Base-by-base conservation (phyloP, 306 rosid genomes). In the Castanea crenata region DNA sequence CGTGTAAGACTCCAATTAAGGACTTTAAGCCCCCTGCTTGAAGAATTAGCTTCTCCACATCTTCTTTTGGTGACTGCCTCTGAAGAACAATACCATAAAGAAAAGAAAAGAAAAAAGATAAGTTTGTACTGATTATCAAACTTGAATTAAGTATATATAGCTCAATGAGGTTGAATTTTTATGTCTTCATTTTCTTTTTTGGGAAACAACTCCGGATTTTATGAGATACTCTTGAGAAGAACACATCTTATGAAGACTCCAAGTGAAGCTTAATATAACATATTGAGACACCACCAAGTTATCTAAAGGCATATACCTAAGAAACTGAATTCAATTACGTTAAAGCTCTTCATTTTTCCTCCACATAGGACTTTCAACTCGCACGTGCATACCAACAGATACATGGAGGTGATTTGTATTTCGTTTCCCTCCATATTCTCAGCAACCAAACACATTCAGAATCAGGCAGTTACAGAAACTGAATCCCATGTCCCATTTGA, bases 41-140 rank as follows among this genome's bases (percentile, higher is more conserved):
- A 10, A 88, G 87, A 69, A 94, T 94, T 73, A 94, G 38, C 85
- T 74, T 91, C 93, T 92, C 97, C 75, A 94, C 63, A 19, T 92
- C 97, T 74, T 74, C 74, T 78, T 85, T 94, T 34, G 97, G 90
- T 3, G 74, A 18, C 76, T 88, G 95, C 59, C 82, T 90, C 98
- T 94, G 94, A 61, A 35, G 61, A 58, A 19, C 4, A 64, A 27
- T 44, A 74, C 62, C 16, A 21, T 35, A 20, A 38, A 23, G n/a
- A 10, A 31, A 13, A 4, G 16, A 14, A 38, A 5, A 25, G 3
- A 14, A 38, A 5, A 25, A n/a, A 49, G n/a, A 64, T 46, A 11
- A 61, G 38, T 21, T 46, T 62, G n/a, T 44, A 34, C 4, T 35
- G 49, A 67, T 34, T 34, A 34, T 19, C 9, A 13, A 68, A 19